These are phyloP conservation scores for Schizothecium vesticola DNA, from an alignment of 495 filamentous ascomycete species.

Conservation along the genomic window DNA sequence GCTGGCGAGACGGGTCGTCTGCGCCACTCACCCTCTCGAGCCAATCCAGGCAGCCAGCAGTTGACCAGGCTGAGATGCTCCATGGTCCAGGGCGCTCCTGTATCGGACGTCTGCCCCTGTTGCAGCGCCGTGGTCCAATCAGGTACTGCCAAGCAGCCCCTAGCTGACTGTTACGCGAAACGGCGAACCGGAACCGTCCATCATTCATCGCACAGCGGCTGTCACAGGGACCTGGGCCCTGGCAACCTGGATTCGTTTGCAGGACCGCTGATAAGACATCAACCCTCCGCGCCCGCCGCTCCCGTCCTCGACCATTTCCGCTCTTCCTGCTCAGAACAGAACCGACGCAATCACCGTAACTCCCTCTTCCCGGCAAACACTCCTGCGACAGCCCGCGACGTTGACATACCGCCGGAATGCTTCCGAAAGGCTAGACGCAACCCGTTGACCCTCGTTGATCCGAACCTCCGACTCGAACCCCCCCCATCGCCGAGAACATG, in stretches of 20 bases:
- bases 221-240: constrained; percentile 16
- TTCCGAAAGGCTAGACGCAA: neutral
- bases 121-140: constrained; percentile 6
- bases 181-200: constrained; percentile 15
- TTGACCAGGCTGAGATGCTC: neutral
- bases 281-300: neutral
- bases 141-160: neutral
- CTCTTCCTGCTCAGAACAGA: neutral
- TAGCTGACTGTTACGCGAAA: neutral
- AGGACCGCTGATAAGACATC: constrained; percentile 9
- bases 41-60: neutral
- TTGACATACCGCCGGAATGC: constrained; percentile 3
- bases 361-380: neutral
- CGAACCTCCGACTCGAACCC: neutral
- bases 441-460: neutral
- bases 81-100: constrained; percentile 3
- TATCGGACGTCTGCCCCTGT: constrained; percentile 9
- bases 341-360: neutral
- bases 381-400: neutral
- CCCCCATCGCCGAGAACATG: constrained; percentile 18
- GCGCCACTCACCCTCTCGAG: neutral
- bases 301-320: neutral
- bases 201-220: constrained; percentile 13
- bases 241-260: neutral
- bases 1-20: neutral